phyloP scores from a whole-genome alignment of 2,329 filamentous ascomycete species.

The Fusarium redolens region DNA sequence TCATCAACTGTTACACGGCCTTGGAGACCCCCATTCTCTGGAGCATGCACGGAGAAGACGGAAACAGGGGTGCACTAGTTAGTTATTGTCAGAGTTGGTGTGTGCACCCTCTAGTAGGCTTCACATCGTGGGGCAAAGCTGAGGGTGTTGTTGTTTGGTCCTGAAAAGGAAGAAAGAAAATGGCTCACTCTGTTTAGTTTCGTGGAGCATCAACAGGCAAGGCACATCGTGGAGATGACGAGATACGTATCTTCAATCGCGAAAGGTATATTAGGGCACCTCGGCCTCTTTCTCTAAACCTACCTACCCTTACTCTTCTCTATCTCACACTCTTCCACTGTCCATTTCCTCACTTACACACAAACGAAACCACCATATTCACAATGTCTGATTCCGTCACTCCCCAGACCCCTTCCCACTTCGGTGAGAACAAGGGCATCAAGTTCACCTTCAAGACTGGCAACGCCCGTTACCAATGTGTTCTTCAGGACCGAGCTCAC shows the following conservation, averaged over 20 bases:
- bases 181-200: slow-evolving; percentile 45
- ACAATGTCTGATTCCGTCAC: slow-evolving; percentile 39
- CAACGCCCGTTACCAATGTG: slow-evolving; percentile 53
- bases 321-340: slow-evolving; percentile 2
- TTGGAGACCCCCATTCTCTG: slow-evolving; percentile 17
- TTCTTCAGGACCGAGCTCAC: slow-evolving; percentile 56
- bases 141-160: slow-evolving; percentile 30
- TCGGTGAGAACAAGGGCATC: slow-evolving; percentile 56
- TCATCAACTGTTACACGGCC: neutral
- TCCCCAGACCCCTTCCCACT: slow-evolving; percentile 34
- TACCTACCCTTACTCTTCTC: neutral
- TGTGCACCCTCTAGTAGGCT: slow-evolving; percentile 30
- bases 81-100: slow-evolving; percentile 23
- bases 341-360: slow-evolving; percentile 5
- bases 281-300: neutral
- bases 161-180: slow-evolving; percentile 37
- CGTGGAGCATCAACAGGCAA: slow-evolving; percentile 31
- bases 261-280: slow-evolving; percentile 43
- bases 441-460: slow-evolving; percentile 61
- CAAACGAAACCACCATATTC: slow-evolving; percentile 18
- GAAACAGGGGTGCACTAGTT: slow-evolving; percentile 18
- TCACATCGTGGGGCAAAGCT: slow-evolving; percentile 46
- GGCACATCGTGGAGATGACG: slow-evolving; percentile 29
- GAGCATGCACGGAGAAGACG: slow-evolving; percentile 16
- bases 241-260: slow-evolving; percentile 42